Conservation (phyloP, 2,329 filamentous ascomycete species). For the Metarhizium humberi region DNA sequence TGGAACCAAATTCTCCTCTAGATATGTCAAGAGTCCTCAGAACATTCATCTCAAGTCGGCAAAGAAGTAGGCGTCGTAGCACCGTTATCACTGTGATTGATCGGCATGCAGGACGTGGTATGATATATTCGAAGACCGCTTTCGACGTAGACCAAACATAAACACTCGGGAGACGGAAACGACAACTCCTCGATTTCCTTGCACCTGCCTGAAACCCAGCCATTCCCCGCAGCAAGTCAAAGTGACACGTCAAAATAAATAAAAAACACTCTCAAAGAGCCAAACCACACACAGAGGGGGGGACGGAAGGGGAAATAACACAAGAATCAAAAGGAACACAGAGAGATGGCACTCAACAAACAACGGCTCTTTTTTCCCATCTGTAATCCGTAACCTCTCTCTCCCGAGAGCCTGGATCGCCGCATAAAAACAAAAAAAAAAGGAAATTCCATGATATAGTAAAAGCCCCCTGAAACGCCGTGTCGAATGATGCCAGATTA, state of each 20-base stretch:
- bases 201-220: background rate
- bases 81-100: background rate
- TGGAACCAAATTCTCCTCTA: too few relatives aligned
- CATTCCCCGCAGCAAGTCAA: background rate
- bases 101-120: background rate
- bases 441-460: conserved; percentile 26
- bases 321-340: conserved; percentile 3
- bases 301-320: background rate
- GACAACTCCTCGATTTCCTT: background rate
- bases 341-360: conserved; percentile 6
- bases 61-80: background rate
- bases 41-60: background rate
- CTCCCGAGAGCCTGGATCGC: conserved; percentile 24
- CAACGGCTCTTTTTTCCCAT: conserved; percentile 19
- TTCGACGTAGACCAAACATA: conserved; percentile 4
- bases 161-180: background rate
- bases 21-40: too few relatives aligned
- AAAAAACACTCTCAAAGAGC: background rate
- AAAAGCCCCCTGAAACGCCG: conserved; percentile 26
- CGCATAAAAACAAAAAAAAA: conserved; percentile 15
- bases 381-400: conserved; percentile 17
- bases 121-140: conserved; percentile 5
- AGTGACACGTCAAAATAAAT: background rate
- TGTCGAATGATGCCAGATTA: conserved; percentile 31
- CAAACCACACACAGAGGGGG: background rate